Conservation (phyloP, 768 basidiomycete genomes). For the Dioszegia hungarica region DNA sequence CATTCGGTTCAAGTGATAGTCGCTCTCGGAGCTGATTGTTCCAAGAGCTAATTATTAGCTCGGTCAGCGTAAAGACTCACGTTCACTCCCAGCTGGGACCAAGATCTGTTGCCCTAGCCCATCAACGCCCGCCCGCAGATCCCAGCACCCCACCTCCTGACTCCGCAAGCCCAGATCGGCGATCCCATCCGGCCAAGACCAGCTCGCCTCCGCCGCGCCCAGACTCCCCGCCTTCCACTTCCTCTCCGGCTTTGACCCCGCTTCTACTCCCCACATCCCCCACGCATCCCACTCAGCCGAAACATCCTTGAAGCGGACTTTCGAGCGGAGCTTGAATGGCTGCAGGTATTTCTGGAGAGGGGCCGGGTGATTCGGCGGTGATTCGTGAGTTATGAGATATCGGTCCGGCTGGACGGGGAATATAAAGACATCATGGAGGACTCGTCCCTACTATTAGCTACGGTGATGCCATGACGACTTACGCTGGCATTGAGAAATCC, state of each 20-base stretch:
- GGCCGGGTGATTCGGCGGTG: conserved; percentile 18
- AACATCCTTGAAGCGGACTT: conserved; percentile 75
- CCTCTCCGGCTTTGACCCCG: conserved; percentile 40
- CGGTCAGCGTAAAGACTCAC: conserved; percentile 55
- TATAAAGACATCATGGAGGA: conserved; percentile 83
- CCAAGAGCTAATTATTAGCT: conserved; percentile 10
- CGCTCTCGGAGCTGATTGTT: too few relatives aligned
- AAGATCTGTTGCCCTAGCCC: conserved; percentile 56
- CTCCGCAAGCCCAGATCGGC: conserved; percentile 34
- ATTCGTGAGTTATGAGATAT: conserved; percentile 57
- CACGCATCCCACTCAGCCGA: conserved; percentile 74
- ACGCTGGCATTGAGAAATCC: conserved; percentile 77
- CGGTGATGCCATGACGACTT: conserved; percentile 34
- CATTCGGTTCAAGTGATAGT: conserved; percentile 72
- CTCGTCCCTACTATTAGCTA: conserved; percentile 62
- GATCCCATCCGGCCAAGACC: conserved; percentile 61
- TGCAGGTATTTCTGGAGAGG: conserved; percentile 52
- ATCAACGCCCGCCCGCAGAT: conserved; percentile 46
- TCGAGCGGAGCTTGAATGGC: conserved; percentile 81
- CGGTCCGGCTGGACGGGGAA: conserved; percentile 55
- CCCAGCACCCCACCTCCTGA: conserved; percentile 46
- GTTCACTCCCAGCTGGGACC: conserved; percentile 63
- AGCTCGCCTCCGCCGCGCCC: conserved; percentile 71
- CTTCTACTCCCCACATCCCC: conserved; percentile 59
- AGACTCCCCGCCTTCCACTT: conserved; percentile 62